A percentile compares a stretch with the other conserved stretches of the same genome.
Conservation (phyloP, 2,329 filamentous ascomycete species). For the Paracorniculantispora psalliotae region DNA sequence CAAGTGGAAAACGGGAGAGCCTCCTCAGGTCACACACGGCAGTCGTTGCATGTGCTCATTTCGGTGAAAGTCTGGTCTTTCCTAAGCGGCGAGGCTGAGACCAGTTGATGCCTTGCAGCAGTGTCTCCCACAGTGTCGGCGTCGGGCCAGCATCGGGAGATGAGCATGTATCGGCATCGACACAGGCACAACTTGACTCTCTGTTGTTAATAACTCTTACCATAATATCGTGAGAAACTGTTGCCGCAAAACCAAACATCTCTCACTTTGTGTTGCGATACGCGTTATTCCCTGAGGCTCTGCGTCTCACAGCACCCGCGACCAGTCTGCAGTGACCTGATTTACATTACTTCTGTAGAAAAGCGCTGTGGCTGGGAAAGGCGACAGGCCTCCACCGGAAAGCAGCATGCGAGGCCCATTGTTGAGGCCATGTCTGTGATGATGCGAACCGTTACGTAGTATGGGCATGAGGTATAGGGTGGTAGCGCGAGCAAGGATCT, state of each 20-base stretch:
- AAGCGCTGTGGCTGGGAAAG: not conserved
- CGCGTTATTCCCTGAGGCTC: no score
- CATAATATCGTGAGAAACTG: not conserved
- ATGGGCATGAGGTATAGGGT: not conserved
- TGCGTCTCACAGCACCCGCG: not conserved
- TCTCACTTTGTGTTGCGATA: not conserved
- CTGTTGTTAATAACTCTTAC: not conserved
- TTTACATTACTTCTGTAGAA: not conserved
- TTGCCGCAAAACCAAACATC: not conserved
- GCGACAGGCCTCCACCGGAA: not conserved
- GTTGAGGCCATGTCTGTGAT: not conserved
- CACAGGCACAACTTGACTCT: not conserved
- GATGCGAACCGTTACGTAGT: slow-evolving; percentile 11
- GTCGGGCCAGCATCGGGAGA: not conserved
- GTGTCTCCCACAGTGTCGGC: not conserved
- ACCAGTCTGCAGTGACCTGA: not conserved
- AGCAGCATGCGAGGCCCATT: not conserved
- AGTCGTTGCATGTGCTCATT: slow-evolving; percentile 1
- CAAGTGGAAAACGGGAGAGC: not conserved
- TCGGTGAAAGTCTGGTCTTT: slow-evolving; percentile 7
- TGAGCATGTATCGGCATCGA: not conserved
- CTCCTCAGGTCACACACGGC: not conserved
- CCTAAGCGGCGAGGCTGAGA: not conserved
- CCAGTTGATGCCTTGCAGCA: slow-evolving; percentile 2
- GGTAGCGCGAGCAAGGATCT: slow-evolving; percentile 7